Evolutionary conservation across 345 rosid species (phyloP).

Genomic region (Eucalyptus tenuipes): DNA sequence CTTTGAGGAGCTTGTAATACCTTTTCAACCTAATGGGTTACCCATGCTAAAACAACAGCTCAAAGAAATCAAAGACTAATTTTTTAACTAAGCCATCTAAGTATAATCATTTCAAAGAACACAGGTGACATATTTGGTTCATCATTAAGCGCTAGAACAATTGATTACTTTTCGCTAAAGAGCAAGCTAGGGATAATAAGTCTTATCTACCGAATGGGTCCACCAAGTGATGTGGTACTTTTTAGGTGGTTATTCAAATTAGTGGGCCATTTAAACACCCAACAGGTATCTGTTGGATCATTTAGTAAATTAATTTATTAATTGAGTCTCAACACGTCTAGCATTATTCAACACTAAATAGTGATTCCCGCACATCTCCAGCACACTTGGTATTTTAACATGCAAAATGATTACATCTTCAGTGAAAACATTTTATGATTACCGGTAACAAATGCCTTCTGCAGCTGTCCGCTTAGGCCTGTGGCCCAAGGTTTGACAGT

Average conservation of each 20-base stretch:
- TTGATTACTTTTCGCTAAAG: neutral
- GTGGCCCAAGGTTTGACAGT: slow-evolving; percentile 88
- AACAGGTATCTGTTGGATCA: neutral
- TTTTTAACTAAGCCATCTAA: neutral
- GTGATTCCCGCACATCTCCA: neutral
- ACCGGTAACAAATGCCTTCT: slow-evolving; percentile 80
- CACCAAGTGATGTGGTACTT: neutral
- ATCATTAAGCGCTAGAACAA: neutral
- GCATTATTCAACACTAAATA: neutral
- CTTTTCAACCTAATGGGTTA: neutral
- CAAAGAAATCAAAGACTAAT: neutral
- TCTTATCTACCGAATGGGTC: neutral
- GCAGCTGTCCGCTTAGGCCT: slow-evolving; percentile 94
- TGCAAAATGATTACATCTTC: neutral
- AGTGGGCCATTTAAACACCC: neutral
- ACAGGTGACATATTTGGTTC: neutral
- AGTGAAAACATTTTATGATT: neutral
- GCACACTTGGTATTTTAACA: rapidly evolving
- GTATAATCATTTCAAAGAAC: neutral
- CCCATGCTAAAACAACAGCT: neutral
- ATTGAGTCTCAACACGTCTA: neutral
- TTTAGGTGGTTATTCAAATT: neutral
- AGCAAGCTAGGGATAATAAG: neutral
- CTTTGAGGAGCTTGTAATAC: neutral
- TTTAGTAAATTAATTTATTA: neutral